A percentile compares a stretch with the other conserved stretches of the same genome.
phyloP scores from a whole-genome alignment of 2,329 filamentous ascomycete genomes.

The Aspergillus sp. region DNA sequence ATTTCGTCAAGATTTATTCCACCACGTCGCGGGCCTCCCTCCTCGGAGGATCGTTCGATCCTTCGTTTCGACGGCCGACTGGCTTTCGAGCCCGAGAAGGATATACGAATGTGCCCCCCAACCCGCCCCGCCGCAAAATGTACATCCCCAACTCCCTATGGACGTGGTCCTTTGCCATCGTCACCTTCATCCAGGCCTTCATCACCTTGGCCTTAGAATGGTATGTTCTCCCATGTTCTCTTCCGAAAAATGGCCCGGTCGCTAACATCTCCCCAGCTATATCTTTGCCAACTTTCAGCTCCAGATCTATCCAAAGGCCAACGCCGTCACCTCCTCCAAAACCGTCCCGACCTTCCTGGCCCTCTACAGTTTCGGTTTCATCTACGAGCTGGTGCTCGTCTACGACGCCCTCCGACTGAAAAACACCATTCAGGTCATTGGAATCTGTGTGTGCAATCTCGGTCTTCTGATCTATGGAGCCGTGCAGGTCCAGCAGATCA shows the following conservation, averaged over 20 bases:
- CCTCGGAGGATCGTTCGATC: slow-evolving; percentile 56
- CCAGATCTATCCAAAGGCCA: slow-evolving; percentile 44
- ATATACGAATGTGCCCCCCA: slow-evolving; percentile 41
- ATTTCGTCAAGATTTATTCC: slow-evolving; percentile 53
- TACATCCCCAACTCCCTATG: slow-evolving; percentile 81
- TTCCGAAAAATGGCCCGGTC: neutral
- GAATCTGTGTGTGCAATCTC: slow-evolving; percentile 87
- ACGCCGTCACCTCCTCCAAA: slow-evolving; percentile 45
- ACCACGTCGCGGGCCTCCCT: slow-evolving; percentile 59
- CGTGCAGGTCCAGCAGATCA: slow-evolving; percentile 89
- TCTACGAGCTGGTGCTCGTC: slow-evolving; percentile 85
- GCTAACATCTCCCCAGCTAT: slow-evolving; percentile 58
- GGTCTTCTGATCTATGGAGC: slow-evolving; percentile 89
- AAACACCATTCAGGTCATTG: slow-evolving; percentile 98
- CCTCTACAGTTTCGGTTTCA: slow-evolving; percentile 94
- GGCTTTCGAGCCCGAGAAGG: slow-evolving; percentile 55
- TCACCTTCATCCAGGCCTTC: slow-evolving; percentile 72
- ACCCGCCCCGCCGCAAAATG: slow-evolving; percentile 50
- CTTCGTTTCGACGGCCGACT: slow-evolving; percentile 47
- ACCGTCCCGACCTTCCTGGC: slow-evolving; percentile 93
- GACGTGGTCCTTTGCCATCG: slow-evolving; percentile 81
- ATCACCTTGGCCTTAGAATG: slow-evolving; percentile 82
- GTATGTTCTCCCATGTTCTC: slow-evolving; percentile 61
- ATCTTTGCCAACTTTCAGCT: slow-evolving; percentile 84
- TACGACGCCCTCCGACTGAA: slow-evolving; percentile 93